Conservation (phyloP, 768 basidiomycete species). For the Dictyophora rubrovolvata region DNA sequence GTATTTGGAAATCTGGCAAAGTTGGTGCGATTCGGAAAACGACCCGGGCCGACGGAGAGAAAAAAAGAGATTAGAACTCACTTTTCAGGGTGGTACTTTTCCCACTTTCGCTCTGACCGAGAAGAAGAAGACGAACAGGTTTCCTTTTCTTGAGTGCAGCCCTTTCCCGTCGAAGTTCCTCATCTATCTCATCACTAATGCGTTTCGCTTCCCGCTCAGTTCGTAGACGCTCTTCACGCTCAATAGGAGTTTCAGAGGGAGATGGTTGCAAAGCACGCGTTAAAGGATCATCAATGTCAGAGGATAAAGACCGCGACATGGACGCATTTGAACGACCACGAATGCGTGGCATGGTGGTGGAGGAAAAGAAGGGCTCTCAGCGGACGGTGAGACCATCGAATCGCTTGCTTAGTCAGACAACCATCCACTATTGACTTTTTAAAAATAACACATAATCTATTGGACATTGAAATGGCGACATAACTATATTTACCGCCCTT, state of each 20-base stretch:
- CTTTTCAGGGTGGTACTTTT: constrained; percentile 58
- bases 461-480: no score
- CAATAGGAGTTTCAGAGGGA: constrained; percentile 33
- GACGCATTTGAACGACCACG: constrained; percentile 7
- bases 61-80: background rate
- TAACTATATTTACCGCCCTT: background rate
- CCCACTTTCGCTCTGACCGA: constrained; percentile 64
- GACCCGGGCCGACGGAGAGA: background rate
- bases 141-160: constrained; percentile 28
- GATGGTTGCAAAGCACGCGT: constrained; percentile 53
- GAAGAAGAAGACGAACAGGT: constrained; percentile 41
- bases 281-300: constrained; percentile 44
- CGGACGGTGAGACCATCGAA: background rate
- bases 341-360: constrained; percentile 3
- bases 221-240: constrained; percentile 30
- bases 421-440: background rate
- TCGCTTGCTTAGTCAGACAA: background rate
- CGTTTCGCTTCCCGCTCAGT: constrained; percentile 41
- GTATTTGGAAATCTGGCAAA: constrained; percentile 40
- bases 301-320: background rate
- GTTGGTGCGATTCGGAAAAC: background rate
- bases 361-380: background rate
- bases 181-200: constrained; percentile 46
- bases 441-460: no score
- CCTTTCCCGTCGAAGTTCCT: constrained; percentile 36